phyloP scores from a whole-genome alignment of 2,329 filamentous ascomycete species.

The Fusarium brevicatenulatum region DNA sequence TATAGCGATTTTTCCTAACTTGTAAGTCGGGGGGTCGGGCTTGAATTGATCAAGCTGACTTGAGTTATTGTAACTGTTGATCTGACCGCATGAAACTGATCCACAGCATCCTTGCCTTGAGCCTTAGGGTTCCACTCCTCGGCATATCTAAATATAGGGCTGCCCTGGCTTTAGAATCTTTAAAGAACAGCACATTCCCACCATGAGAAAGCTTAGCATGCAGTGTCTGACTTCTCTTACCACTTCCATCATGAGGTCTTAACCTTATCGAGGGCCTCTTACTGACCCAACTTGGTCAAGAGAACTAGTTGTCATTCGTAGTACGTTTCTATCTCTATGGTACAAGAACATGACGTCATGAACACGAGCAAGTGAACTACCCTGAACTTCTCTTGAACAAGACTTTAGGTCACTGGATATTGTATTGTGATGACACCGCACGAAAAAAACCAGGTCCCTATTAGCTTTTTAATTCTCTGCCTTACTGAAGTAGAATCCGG shows the following conservation, averaged over 20 bases:
- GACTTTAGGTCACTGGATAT: rapidly evolving
- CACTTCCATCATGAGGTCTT: rapidly evolving
- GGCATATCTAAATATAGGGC: neutral
- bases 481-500: too few species aligned
- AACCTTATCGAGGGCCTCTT: rapidly evolving
- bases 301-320: too few species aligned
- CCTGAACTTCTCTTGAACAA: neutral
- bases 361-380: neutral
- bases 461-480: too few species aligned
- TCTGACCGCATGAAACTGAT: neutral
- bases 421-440: too few species aligned
- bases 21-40: too few species aligned
- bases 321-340: too few species aligned
- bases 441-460: too few species aligned
- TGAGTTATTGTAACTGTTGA: too few species aligned
- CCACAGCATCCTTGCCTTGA: neutral
- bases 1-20: too few species aligned
- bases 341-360: too few species aligned
- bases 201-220: neutral
- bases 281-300: neutral
- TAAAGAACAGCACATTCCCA: conserved; percentile 14
- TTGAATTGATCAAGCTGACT: too few species aligned
- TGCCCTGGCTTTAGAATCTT: conserved; percentile 9
- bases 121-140: conserved; percentile 1
- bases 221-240: neutral